Conservation (phyloP, 257 asterid species). For the Petrea volubilis region DNA sequence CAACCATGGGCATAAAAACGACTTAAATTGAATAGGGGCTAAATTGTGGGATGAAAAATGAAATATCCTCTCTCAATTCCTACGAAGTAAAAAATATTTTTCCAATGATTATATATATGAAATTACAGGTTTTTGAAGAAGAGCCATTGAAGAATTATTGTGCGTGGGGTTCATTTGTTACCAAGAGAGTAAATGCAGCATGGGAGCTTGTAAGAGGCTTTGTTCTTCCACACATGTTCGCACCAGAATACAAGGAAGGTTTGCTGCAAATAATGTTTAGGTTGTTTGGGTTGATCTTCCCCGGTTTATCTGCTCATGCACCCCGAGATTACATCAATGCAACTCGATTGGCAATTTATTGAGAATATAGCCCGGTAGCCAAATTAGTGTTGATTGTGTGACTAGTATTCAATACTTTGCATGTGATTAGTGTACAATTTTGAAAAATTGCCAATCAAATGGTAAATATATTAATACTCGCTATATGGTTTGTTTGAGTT, state of each 20-base stretch:
- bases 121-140: slow-evolving; percentile 41
- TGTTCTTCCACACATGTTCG: slow-evolving; percentile 45
- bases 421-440: too few relatives aligned
- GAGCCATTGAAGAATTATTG: slow-evolving; percentile 46
- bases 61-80: too few relatives aligned
- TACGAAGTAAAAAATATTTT: too few relatives aligned
- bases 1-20: too few relatives aligned
- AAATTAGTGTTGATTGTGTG: not conserved
- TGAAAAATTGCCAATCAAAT: too few relatives aligned
- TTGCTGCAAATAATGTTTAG: slow-evolving; percentile 33
- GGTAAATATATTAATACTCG: too few relatives aligned
- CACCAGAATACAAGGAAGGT: slow-evolving; percentile 54
- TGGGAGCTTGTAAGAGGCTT: slow-evolving; percentile 69
- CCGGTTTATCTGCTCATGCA: slow-evolving; percentile 56
- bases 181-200: slow-evolving; percentile 39
- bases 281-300: slow-evolving; percentile 36
- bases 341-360: slow-evolving; percentile 41
- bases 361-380: not conserved
- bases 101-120: not conserved
- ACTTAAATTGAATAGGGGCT: too few relatives aligned
- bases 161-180: slow-evolving; percentile 15
- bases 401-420: too few relatives aligned
- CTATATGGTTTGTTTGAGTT: too few relatives aligned
- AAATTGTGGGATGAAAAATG: too few relatives aligned
- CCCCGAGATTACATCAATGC: slow-evolving; percentile 59